These are phyloP conservation scores for Moniliella sp. DNA, from an alignment of 1,284 basidiomycete species.

Conservation along the genomic window DNA sequence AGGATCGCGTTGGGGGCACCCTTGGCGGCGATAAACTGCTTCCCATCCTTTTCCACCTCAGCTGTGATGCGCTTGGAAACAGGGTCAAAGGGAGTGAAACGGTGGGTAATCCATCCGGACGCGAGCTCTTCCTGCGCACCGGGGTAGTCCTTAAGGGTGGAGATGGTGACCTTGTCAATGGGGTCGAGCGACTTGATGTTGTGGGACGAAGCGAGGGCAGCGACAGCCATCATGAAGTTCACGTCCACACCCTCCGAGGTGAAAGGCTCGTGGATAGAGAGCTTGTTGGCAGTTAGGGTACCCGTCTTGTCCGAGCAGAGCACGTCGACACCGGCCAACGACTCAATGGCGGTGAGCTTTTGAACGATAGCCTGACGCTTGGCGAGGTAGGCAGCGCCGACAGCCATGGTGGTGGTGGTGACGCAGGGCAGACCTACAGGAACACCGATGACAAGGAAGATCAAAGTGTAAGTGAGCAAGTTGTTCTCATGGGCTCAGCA, in stretches of 20 bases:
- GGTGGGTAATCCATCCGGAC: constrained; percentile 40
- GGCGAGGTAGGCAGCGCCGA: constrained; percentile 43
- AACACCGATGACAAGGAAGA: constrained; percentile 41
- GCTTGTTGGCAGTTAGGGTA: constrained; percentile 43
- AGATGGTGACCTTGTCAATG: constrained; percentile 43
- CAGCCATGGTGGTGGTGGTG: constrained; percentile 41
- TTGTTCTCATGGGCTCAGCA: constrained; percentile 37
- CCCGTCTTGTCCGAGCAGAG: constrained; percentile 45
- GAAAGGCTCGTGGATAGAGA: constrained; percentile 41
- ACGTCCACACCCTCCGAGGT: constrained; percentile 37
- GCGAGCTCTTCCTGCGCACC: constrained; percentile 39
- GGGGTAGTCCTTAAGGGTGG: constrained; percentile 41
- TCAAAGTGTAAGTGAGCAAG: constrained; percentile 40
- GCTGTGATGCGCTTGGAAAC: constrained; percentile 44
- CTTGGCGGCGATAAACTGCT: constrained; percentile 40
- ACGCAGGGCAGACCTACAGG: constrained; percentile 42
- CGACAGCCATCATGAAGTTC: constrained; percentile 39
- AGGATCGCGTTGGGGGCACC: constrained; percentile 43
- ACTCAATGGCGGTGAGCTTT: constrained; percentile 44
- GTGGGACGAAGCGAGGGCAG: constrained; percentile 42
- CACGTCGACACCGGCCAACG: constrained; percentile 43
- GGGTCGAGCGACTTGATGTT: constrained; percentile 42
- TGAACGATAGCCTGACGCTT: constrained; percentile 44
- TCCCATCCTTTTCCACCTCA: constrained; percentile 41
- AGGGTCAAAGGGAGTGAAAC: constrained; percentile 43